Evolutionary conservation across 1,139 yeast genomes (phyloP), one percentile per base, ranked within the genome.

Genomic region (Waltiozyma sp.): DNA sequence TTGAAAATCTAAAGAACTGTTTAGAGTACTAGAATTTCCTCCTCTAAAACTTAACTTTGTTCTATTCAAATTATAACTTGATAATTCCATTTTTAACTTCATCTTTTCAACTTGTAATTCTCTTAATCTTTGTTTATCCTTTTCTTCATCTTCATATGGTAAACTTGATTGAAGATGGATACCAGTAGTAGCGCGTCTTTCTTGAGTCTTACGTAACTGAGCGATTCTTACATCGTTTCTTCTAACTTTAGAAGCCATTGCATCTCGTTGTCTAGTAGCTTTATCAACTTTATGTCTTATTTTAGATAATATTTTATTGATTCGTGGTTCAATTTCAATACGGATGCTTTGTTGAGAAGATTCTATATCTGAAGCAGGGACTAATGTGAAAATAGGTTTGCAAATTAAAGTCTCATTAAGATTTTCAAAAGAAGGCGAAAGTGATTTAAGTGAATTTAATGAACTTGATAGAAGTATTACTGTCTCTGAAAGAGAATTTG

Each of bases 351-450:
- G 48, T 34, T 61, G 60, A 0, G 69, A 67, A 18, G 55, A 51
- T 33, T 53, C 55, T n/a, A 66, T 53, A 43, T 66, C 71, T 42
- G 57, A 59, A 40, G 65, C 69, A 2, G 70, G 65, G 2, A 66
- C 57, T 19, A 65, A 45, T 28, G 65, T 62, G 45, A 64, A 65
- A 13, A 62, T 61, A 37, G n/a, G 36, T 4, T 18, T 13, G 13
- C 19, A 10, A 3, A 21, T 33, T 4, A 33, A 21, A 16, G 19
- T 16, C 10, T 33, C 15, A 10, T 10, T 16, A 4, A 33, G 15
- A 14, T 16, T 16, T 7, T 18, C 21, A 21, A 33, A 33, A 9
- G 19, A 16, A 6, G 21, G 8, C 3, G 36, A 13, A 9, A 33
- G 3, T 3, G 21, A 4, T 7, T 33, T 18, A 4, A 33, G 15